These are phyloP conservation scores for Guyanaporus albipodus DNA, from an alignment of 768 basidiomycete genomes.

Conservation along the genomic window DNA sequence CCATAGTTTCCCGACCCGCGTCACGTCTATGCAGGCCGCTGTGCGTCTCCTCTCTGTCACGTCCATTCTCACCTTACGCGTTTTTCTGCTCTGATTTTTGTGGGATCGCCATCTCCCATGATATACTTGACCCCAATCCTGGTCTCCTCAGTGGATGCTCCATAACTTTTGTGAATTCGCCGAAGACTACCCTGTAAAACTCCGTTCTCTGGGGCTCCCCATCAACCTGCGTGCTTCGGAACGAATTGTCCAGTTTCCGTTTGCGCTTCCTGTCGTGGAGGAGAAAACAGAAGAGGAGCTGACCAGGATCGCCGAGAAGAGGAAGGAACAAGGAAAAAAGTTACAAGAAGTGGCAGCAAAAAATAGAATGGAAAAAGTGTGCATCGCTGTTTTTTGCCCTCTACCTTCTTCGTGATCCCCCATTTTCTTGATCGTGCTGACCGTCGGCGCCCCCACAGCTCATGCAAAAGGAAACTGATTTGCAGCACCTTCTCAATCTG, in stretches of 20 bases:
- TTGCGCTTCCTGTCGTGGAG: constrained; percentile 51
- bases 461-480: constrained; percentile 68
- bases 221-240: constrained; percentile 57
- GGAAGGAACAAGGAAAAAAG: constrained; percentile 81
- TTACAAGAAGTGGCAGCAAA: constrained; percentile 90
- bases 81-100: not conserved
- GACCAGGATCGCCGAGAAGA: constrained; percentile 67
- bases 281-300: constrained; percentile 94
- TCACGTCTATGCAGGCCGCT: constrained; percentile 71
- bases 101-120: not conserved
- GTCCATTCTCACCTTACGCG: not conserved
- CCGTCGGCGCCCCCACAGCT: constrained; percentile 41
- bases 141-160: constrained; percentile 75
- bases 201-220: constrained; percentile 70
- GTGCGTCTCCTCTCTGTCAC: constrained; percentile 40
- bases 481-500: constrained; percentile 60
- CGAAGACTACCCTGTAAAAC: constrained; percentile 63
- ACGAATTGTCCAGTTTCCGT: constrained; percentile 87
- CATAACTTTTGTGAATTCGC: constrained; percentile 84
- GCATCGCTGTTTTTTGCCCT: not conserved
- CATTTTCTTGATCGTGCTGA: not conserved
- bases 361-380: constrained; percentile 79
- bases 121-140: not conserved
- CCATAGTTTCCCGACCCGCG: constrained; percentile 83
- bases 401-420: not conserved